Base-by-base conservation (phyloP, 345 rosid species). In the Eucalyptus cloeziana region DNA sequence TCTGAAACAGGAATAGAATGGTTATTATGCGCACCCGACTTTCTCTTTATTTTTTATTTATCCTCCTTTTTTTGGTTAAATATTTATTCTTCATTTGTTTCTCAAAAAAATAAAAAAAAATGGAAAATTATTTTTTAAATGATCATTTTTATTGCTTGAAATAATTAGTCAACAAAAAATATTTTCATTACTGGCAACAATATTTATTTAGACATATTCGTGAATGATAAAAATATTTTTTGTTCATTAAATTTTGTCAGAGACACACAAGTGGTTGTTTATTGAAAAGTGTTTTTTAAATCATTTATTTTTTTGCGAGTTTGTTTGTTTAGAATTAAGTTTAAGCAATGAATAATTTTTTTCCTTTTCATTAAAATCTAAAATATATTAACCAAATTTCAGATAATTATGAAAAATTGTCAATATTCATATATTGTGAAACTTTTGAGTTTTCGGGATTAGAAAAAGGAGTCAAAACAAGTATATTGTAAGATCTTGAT, bases 1-100 rank as follows among this genome's bases (percentile, higher is more conserved):
- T 19, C 0, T 2, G 1, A 8, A 52, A 52, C 0, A 3, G 0
- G 0, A 52, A 52, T 52, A 8, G 0, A 52, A 52, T 52, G 10
- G 10, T 52, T 52, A 52, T 52, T 10, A 21, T 52, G 5, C 4
- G 5, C 24, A 3, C 1, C 0, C 0, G 13, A 56, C 62, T 56
- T 17, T 17, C 81, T 69, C 13, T 37, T 33, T 69, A 33, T 16
- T 69, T 33, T 4, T 33, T 71, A 30, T 27, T 27, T 71, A 69
- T 69, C 80, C 13, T 69, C 80, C 8, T 10, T 60, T 60, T 25
- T 60, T 60, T 27, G 6, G 31, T 60, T 27, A 27, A 11, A 62
- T 60, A 60, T 27, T 62, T 30, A 62, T 62, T 30, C 31, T 62
- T 13, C 69, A 12, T 62, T 62, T 62, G 3, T 62, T 62, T 62